phyloP scores from a whole-genome alignment of 2,329 filamentous ascomycete species.

The Epichloe coenophiala region DNA sequence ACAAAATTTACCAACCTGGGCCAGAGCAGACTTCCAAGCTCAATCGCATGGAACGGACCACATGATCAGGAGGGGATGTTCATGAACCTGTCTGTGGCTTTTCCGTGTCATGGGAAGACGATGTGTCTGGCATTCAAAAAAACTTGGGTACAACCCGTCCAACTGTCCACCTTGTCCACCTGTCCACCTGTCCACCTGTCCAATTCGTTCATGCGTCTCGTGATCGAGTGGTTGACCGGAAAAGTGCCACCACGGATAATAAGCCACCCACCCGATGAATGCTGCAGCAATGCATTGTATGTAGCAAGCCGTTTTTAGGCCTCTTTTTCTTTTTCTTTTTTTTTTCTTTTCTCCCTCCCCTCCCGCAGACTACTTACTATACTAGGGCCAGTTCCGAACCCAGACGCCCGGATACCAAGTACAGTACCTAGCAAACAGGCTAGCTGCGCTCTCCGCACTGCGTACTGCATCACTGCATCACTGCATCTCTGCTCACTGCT shows the following conservation, averaged over 20 bases:
- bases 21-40: no score
- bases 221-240: background rate
- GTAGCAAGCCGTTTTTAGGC: background rate
- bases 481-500: background rate
- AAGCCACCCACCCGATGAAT: background rate
- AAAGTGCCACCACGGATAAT: background rate
- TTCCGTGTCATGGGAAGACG: no score
- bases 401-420: no score
- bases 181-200: no score
- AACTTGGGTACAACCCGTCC: background rate
- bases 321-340: background rate
- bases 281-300: background rate
- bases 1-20: no score
- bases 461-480: background rate
- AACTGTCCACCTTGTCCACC: no score
- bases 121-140: no score
- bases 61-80: background rate
- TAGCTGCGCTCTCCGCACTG: background rate
- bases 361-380: background rate
- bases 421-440: background rate
- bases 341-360: no score
- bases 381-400: no score
- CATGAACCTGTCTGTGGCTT: background rate
- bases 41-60: background rate
- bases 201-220: background rate